Evolutionary conservation across 2,329 filamentous ascomycete species (phyloP).

Genomic region (Fusarium bulbicola): DNA sequence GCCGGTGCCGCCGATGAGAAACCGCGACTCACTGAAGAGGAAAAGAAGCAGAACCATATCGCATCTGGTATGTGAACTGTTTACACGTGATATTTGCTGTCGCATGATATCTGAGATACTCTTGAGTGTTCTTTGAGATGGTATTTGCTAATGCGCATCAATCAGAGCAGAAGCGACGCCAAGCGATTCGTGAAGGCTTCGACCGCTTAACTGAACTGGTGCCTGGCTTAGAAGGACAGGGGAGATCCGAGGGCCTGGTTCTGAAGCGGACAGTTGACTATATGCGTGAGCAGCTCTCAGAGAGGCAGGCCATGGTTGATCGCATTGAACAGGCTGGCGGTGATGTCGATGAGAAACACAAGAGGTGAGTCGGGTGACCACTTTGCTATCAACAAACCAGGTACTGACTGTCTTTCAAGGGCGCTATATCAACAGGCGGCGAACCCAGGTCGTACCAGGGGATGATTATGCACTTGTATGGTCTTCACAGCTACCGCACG

Average conservation of each 20-base stretch:
- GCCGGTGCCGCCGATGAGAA: constrained; percentile 53
- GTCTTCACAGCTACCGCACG: not conserved
- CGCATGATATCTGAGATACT: not conserved
- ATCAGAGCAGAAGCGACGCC: constrained; percentile 56
- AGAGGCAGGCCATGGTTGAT: constrained; percentile 66
- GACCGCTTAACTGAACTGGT: constrained; percentile 83
- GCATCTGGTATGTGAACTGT: constrained; percentile 55
- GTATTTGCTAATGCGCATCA: constrained; percentile 14
- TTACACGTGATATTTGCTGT: not conserved
- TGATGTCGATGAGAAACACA: constrained; percentile 59
- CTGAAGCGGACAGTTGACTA: constrained; percentile 75
- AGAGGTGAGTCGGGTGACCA: constrained; percentile 48
- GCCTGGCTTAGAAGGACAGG: constrained; percentile 83
- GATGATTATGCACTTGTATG: constrained; percentile 5
- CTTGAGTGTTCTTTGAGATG: no score
- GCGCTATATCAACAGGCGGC: constrained; percentile 33
- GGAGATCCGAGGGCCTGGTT: constrained; percentile 86
- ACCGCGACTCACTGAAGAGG: constrained; percentile 61
- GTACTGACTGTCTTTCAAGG: constrained; percentile 25
- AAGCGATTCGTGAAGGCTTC: constrained; percentile 83
- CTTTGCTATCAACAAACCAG: not conserved
- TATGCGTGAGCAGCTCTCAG: constrained; percentile 67
- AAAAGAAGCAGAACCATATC: constrained; percentile 66
- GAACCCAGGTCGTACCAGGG: constrained; percentile 23
- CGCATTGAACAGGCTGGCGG: constrained; percentile 68